phyloP scores from a whole-genome alignment of 176 grass and related monocot species.

The Zea mays region Zm-B73-REFERENCE-NAM-5.0 NC_050097.1:51434501-51435000 shows the following conservation, averaged over 20 bases:
- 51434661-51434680: background rate
- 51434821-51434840: background rate
- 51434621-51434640: background rate
- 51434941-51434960: conserved; percentile 19
- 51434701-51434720: conserved; percentile 29
- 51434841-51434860: background rate
- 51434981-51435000: conserved; percentile 13
- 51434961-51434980: background rate
- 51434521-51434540: conserved; percentile 5
- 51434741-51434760: conserved; percentile 28
- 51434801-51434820: conserved; percentile 9
- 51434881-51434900: conserved; percentile 11
- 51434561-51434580: background rate
- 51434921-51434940: conserved; percentile 30
- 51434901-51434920: background rate
- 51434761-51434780: conserved; percentile 37
- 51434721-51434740: conserved; percentile 10
- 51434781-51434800: conserved; percentile 10
- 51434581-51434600: background rate
- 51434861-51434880: conserved; percentile 28
- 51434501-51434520: conserved; percentile 22
- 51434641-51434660: too few species aligned
- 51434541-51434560: background rate
- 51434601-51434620: conserved; percentile 39
- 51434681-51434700: conserved; percentile 27